Evolutionary conservation across 768 basidiomycete species (phyloP), one percentile per base, ranked within the genome.

Genomic region (Thelephora aurantiotincta): DNA sequence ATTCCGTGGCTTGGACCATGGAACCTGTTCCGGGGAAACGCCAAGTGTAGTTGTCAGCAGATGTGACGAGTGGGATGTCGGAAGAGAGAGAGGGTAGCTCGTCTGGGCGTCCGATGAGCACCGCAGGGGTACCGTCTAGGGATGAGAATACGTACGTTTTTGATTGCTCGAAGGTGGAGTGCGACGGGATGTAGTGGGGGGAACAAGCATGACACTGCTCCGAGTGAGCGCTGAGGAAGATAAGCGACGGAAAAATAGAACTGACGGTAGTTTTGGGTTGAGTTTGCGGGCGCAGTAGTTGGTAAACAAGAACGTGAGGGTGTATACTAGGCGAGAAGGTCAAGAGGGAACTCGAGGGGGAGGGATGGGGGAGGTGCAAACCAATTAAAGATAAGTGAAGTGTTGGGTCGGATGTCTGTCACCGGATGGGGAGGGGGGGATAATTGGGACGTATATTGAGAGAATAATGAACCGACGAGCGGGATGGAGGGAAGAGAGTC

Each of bases 11-110:
- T 14, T 73, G 72, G 52, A 78, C 69, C 50, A 81, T 66, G 54
- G 80, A 80, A 54, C 78, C 82, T 47, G 68, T 75, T 50, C 65
- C 70, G 54, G 77, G 79, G 57, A 80, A 65, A 54, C 75, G 73
- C 82, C 82, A 84, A 53, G 77, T 77, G 50, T 67, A 68, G 34
- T 57, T 54, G 55, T 66, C 69, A 52, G 59, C 58, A 46, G 65
- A 53, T 45, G 65, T 44, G 47, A 62, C 55, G 51, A 67, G 55
- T 50, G 70, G 57, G 52, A 67, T 65, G 51, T 71, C 69, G 46
- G 72, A 58, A 30, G 22, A 48, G 18, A 42, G 42, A 41, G 19
- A 23, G 35, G 38, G 22, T 42, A 60, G 56, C 33, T 63, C 62
- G 43, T 59, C 56, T 58, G 57, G 52, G 38, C 38, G 38, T 41